These are phyloP conservation scores for Astrothelium macrocarpum DNA, from an alignment of 495 filamentous ascomycete species.

Conservation along the genomic window DNA sequence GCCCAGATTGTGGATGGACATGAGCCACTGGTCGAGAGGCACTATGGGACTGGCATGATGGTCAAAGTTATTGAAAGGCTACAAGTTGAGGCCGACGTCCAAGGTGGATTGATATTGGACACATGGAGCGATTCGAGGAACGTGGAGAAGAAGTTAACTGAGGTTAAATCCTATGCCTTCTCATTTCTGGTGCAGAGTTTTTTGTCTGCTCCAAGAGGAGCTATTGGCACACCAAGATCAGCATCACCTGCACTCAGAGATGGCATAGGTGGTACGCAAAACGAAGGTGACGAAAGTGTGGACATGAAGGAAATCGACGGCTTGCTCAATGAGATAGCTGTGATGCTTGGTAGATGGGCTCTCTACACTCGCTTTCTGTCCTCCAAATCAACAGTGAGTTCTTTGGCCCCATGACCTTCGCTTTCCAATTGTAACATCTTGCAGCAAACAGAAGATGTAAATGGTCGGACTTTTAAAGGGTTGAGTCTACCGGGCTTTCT, in stretches of 20 bases:
- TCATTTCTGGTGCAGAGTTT: constrained; percentile 95
- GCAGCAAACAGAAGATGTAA: background rate
- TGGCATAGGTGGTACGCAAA: constrained; percentile 39
- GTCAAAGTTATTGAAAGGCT: constrained; percentile 88
- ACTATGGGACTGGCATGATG: constrained; percentile 90
- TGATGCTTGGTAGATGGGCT: constrained; percentile 91
- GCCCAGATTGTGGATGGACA: constrained; percentile 92
- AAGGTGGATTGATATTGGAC: constrained; percentile 94
- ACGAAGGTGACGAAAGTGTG: constrained; percentile 77
- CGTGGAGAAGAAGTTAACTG: constrained; percentile 76
- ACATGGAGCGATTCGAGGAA: constrained; percentile 86
- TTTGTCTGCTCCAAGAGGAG: constrained; percentile 44
- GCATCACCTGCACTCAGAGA: constrained; percentile 57
- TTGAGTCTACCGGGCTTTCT: constrained; percentile 55
- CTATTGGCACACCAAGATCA: constrained; percentile 34
- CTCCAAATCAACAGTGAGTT: constrained; percentile 65
- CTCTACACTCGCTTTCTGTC: constrained; percentile 84
- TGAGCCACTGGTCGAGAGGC: constrained; percentile 76
- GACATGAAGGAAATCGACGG: constrained; percentile 92
- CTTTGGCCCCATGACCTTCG: background rate
- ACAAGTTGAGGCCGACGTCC: constrained; percentile 89
- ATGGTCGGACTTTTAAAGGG: constrained; percentile 3
- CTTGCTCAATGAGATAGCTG: constrained; percentile 70
- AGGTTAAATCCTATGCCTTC: constrained; percentile 94
- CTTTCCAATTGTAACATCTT: too few species aligned